phyloP scores from a whole-genome alignment of 176 grass and related monocot species.

The Musa beccarii region DNA sequence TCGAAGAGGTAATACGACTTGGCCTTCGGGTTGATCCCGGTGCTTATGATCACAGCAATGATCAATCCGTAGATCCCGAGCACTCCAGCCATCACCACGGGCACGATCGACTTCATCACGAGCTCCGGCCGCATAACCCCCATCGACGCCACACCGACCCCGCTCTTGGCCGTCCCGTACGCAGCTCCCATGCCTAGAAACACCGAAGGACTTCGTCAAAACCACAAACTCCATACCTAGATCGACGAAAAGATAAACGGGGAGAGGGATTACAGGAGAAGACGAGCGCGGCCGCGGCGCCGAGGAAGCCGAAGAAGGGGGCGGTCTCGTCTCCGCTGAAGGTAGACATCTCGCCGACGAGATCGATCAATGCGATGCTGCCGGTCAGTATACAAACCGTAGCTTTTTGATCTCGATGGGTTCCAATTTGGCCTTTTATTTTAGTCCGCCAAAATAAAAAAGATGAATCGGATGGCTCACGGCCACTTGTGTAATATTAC shows the following conservation, averaged over 20 bases:
- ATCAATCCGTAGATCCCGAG: conserved; percentile 8
- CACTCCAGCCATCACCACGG: conserved; percentile 7
- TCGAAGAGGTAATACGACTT: not conserved
- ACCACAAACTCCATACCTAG: not conserved
- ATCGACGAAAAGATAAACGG: not conserved
- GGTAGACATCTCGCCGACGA: not conserved
- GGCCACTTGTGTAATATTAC: too few species aligned
- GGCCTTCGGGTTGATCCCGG: not conserved
- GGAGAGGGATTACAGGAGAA: conserved; percentile 19
- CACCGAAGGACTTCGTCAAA: not conserved
- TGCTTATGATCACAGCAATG: conserved; percentile 7
- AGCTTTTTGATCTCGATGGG: too few species aligned
- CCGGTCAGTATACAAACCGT: too few species aligned
- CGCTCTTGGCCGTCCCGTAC: conserved; percentile 7
- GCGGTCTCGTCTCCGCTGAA: conserved; percentile 24
- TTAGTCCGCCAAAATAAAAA: too few species aligned
- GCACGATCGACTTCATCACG: conserved; percentile 9
- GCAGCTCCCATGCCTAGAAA: not conserved
- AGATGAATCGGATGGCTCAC: too few species aligned
- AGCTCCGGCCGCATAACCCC: conserved; percentile 6
- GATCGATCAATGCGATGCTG: not conserved
- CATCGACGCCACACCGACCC: conserved; percentile 2
- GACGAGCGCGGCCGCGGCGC: conserved; percentile 21
- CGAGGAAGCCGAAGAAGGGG: conserved; percentile 23
- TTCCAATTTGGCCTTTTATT: too few species aligned